Percentiles rank a stretch among this genome's conserved stretches.
phyloP scores from a whole-genome alignment of 2,329 filamentous ascomycete species.

The Calonectria fujianensis region DNA sequence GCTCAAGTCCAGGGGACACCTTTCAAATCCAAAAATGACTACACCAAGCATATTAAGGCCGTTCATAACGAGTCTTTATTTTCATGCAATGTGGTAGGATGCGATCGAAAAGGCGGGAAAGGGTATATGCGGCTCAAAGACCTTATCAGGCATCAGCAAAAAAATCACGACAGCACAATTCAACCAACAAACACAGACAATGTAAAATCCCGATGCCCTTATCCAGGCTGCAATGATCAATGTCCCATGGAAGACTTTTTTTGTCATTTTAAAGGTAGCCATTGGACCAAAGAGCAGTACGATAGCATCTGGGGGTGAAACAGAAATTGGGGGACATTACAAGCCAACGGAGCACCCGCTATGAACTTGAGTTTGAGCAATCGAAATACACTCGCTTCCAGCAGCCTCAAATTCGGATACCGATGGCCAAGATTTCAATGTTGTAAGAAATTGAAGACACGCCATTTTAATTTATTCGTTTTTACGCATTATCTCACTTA shows the following conservation, averaged over 20 bases:
- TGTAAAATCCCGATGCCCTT: neutral
- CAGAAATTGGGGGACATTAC: neutral
- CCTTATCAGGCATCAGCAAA: conserved; percentile 1
- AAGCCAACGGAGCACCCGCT: neutral
- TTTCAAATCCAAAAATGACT: neutral
- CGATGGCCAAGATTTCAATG: neutral
- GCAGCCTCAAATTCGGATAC: neutral
- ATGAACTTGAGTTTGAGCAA: neutral
- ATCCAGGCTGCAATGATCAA: neutral
- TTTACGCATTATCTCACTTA: neutral
- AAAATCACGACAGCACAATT: neutral
- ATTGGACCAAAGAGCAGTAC: neutral
- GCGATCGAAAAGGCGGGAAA: neutral
- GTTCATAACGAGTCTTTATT: neutral
- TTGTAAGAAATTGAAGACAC: neutral
- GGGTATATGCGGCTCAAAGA: conserved; percentile 12
- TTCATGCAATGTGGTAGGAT: neutral
- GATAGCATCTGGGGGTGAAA: neutral
- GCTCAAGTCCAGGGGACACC: neutral
- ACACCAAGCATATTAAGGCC: conserved; percentile 1
- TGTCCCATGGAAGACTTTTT: too few species aligned
- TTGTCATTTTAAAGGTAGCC: neutral
- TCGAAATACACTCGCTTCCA: neutral
- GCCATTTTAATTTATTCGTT: neutral
- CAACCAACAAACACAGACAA: neutral